Conservation (phyloP, 306 rosid genomes). For the Fagus sylvatica region DNA sequence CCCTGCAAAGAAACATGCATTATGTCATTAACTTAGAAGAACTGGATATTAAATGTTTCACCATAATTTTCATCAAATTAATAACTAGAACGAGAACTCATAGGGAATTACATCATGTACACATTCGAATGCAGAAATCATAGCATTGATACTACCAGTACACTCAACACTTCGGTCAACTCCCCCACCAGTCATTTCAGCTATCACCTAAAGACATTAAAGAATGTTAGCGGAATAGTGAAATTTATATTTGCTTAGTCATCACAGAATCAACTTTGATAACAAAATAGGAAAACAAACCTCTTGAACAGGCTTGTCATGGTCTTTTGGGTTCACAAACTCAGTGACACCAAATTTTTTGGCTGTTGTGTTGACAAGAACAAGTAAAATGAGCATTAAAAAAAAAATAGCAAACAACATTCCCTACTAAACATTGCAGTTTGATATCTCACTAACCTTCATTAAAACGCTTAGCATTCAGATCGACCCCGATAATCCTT, state of each 20-base stretch:
- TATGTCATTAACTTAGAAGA: no score
- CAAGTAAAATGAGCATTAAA: constrained; percentile 4
- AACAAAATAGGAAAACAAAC: constrained; percentile 27
- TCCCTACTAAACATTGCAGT: no score
- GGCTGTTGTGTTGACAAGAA: constrained; percentile 38
- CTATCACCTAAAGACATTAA: constrained; percentile 52
- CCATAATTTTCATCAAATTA: neutral
- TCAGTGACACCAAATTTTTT: constrained; percentile 78
- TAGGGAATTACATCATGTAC: constrained; percentile 66
- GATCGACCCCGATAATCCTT: constrained; percentile 80
- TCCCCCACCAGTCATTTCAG: constrained; percentile 80
- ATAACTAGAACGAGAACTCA: neutral
- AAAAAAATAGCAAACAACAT: no score
- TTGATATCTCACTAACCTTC: constrained; percentile 40
- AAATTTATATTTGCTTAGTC: no score
- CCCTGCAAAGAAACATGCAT: constrained; percentile 42
- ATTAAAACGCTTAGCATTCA: constrained; percentile 66
- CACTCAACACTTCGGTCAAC: constrained; percentile 87
- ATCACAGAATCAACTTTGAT: no score
- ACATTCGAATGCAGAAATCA: constrained; percentile 87
- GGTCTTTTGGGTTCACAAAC: constrained; percentile 84
- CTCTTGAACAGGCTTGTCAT: constrained; percentile 74
- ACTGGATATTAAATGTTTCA: no score
- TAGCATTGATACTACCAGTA: constrained; percentile 80
- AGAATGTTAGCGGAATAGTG: neutral